Evolutionary conservation across 1,284 basidiomycete genomes (phyloP), one percentile per base, ranked within the genome.

Genomic region (Irpex sp.): DNA sequence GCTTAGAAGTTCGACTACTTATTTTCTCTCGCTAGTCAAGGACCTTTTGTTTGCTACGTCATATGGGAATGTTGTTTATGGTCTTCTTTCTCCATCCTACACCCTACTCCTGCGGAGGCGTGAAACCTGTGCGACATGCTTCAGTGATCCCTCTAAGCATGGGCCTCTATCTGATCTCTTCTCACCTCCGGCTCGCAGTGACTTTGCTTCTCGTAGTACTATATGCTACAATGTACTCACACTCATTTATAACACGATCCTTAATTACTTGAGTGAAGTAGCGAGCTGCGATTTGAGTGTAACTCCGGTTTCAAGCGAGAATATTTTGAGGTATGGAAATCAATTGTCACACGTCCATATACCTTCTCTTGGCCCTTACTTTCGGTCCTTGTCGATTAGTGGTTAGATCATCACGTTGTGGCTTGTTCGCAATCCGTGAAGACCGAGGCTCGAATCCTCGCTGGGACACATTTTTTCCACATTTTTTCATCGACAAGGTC

Each of bases 161-260:
- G 26, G 26, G 26, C 26, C 3, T 26, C 26, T 26, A 3, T 26
- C 26, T 26, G 26, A 26, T 26, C 26, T 26, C 26, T 26, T 26
- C 26, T 26, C 26, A 26, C 26, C 26, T 26, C 26, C 26, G 26
- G 3, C 26, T 3, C 26, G 26, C 26, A 26, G 26, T 44, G 40
- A 44, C 8, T 44, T 44, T 44, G 8, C 15, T 44, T 44, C 15
- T 11, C 11, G 40, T 44, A 44, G 40, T 11, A 11, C 40, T 44
- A 15, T 44, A 37, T 15, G 17, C 44, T 54, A 26, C 37, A 44
- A 26, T 59, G 47, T 51, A 55, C 26, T 58, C 31, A 40, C 62
- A 36, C 62, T 63, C 62, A 8, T 57, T 58, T 63, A 19, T 37
- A 63, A 59, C 47, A 63, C 62, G 31, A 15, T 63, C 62, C 7